These are phyloP conservation scores for Plasmodium adleri DNA, from an alignment of 169 alveolate genomes.

Conservation along the genomic window DNA sequence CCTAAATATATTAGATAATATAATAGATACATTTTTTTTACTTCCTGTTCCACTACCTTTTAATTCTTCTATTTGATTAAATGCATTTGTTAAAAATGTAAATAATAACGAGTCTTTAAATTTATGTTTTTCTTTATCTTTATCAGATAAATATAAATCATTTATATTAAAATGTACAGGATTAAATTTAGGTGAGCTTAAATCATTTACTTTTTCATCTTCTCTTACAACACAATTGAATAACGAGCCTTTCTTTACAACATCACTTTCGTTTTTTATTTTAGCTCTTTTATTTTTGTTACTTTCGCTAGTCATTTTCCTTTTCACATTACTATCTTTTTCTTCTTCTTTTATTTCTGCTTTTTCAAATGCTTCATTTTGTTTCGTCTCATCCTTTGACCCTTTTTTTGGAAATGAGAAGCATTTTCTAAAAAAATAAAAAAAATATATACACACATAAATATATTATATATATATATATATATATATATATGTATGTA, in stretches of 20 bases:
- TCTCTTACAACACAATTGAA: conserved; percentile 79
- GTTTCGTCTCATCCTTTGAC: not conserved
- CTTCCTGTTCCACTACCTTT: conserved; percentile 92
- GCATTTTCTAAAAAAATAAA: conserved; percentile 32
- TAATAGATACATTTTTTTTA: conserved; percentile 85
- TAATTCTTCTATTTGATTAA: conserved; percentile 87
- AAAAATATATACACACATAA: not conserved
- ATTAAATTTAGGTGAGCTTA: conserved; percentile 85
- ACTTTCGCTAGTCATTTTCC: conserved; percentile 39
- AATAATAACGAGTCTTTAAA: conserved; percentile 77
- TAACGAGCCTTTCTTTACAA: conserved; percentile 81
- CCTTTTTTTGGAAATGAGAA: conserved; percentile 33
- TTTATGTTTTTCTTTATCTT: conserved; percentile 73
- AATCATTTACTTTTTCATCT: conserved; percentile 80
- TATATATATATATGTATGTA: conserved; percentile 1
- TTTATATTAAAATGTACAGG: conserved; percentile 82
- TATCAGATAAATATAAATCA: conserved; percentile 76
- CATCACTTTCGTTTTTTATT: conserved; percentile 63
- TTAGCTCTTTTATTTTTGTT: conserved; percentile 22
- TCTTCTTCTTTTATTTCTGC: conserved; percentile 8
- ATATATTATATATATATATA: conserved; percentile 19
- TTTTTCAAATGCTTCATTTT: conserved; percentile 13
- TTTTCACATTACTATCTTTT: conserved; percentile 9
- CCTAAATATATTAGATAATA: conserved; percentile 87
- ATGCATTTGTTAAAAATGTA: conserved; percentile 84